These are phyloP conservation scores for Bipolaris victoriae DNA, from an alignment of 2,329 filamentous ascomycete genomes.

Conservation along the genomic window DNA sequence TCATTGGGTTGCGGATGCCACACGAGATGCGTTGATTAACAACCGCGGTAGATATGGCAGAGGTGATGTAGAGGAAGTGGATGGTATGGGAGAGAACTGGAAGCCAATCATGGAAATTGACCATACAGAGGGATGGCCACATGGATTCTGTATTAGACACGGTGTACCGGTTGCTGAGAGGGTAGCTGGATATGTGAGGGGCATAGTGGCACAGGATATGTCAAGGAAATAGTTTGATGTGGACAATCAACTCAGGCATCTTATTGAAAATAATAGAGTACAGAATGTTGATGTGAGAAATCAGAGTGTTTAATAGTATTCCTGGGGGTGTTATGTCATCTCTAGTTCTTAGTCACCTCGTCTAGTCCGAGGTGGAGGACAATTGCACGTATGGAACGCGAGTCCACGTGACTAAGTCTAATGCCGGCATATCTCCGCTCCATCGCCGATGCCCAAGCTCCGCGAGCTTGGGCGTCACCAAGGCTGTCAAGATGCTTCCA, in stretches of 20 bases:
- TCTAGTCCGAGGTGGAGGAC: background rate
- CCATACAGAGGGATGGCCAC: slow-evolving; percentile 59
- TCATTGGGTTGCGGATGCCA: slow-evolving; percentile 66
- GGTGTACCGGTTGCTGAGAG: slow-evolving; percentile 58
- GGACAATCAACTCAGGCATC: background rate
- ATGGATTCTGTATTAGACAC: slow-evolving; percentile 65
- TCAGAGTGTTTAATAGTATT: too few species aligned
- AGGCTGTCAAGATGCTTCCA: slow-evolving; percentile 2
- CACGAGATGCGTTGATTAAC: slow-evolving; percentile 61
- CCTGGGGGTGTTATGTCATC: too few species aligned
- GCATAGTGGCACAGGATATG: slow-evolving; percentile 46
- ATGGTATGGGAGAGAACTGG: slow-evolving; percentile 41
- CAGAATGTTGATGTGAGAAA: too few species aligned
- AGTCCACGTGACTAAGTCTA: slow-evolving; percentile 8
- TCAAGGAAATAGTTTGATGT: slow-evolving; percentile 7
- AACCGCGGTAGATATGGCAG: slow-evolving; percentile 19
- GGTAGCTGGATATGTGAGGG: slow-evolving; percentile 56
- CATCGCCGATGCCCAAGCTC: slow-evolving; percentile 17
- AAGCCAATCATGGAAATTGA: slow-evolving; percentile 63
- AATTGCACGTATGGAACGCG: background rate
- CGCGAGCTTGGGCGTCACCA: slow-evolving; percentile 11
- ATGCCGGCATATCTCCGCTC: slow-evolving; percentile 14
- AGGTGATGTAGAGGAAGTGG: slow-evolving; percentile 29
- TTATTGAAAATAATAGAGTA: background rate
- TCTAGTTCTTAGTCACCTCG: too few species aligned